These are phyloP conservation scores for Suillus bovinus DNA, from an alignment of 768 basidiomycete genomes.

Conservation along the genomic window DNA sequence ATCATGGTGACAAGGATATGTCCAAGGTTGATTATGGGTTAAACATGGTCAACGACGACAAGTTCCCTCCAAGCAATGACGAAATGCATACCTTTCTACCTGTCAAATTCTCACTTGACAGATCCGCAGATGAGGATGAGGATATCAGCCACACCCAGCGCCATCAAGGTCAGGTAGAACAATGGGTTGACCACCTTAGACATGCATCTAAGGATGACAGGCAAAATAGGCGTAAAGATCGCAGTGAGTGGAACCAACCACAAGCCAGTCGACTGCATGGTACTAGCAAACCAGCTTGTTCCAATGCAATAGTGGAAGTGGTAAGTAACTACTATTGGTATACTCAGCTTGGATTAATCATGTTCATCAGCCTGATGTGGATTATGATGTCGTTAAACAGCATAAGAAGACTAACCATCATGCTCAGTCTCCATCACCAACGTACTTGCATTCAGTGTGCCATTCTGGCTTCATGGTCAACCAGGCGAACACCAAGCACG, in stretches of 20 bases:
- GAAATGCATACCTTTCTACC: background rate
- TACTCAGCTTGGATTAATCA: background rate
- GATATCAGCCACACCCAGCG: background rate
- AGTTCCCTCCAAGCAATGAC: background rate
- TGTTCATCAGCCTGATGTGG: background rate
- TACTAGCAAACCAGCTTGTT: background rate
- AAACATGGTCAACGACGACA: background rate
- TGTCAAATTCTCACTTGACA: background rate
- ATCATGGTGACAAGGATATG: background rate
- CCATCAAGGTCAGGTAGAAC: background rate
- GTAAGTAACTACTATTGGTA: background rate
- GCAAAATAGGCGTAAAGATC: background rate
- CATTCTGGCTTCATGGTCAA: background rate
- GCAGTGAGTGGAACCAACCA: background rate
- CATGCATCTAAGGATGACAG: background rate
- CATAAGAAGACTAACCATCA: background rate
- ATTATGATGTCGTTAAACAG: background rate
- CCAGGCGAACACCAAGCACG: background rate
- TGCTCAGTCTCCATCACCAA: background rate
- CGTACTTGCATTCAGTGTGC: background rate
- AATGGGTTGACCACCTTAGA: background rate
- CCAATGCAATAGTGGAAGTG: background rate
- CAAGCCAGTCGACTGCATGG: background rate
- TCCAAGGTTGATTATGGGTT: background rate
- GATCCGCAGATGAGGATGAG: background rate